phyloP scores from a whole-genome alignment of 305 asterid genomes.

The Andrographis paniculata region DNA sequence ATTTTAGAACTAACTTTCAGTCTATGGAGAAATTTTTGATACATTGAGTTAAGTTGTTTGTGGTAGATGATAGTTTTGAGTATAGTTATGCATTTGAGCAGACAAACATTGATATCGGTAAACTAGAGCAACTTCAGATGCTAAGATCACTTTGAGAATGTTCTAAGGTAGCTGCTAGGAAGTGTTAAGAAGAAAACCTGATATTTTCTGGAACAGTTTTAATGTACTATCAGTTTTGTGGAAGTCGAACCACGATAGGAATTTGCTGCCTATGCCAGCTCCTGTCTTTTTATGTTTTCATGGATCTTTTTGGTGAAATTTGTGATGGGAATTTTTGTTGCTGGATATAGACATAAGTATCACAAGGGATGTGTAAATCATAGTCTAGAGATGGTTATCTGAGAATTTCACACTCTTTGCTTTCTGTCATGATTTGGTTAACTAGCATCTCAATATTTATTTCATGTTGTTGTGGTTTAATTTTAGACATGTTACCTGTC shows the following conservation, averaged over 20 bases:
- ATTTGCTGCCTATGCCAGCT: background rate
- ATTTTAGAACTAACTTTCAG: too few species aligned
- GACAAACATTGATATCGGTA: background rate
- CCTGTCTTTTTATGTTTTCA: background rate
- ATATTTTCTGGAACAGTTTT: too few species aligned
- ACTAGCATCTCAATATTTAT: background rate
- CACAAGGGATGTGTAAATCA: background rate
- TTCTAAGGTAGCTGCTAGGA: background rate
- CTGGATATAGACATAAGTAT: too few species aligned
- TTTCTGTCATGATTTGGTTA: background rate
- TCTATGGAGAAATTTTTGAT: background rate
- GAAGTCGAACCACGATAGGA: too few species aligned
- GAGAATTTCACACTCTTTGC: background rate
- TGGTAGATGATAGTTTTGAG: background rate
- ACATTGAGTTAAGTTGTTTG: background rate
- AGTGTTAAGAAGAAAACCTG: too few species aligned
- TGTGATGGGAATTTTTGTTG: background rate
- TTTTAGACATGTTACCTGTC: slow-evolving; percentile 44
- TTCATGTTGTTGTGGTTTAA: slow-evolving; percentile 14
- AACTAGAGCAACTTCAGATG: background rate
- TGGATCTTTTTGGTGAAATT: background rate
- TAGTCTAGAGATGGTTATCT: background rate
- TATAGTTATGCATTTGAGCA: background rate
- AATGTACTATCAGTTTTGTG: too few species aligned
- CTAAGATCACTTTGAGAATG: background rate